Evolutionary conservation across 2,329 filamentous ascomycete species (phyloP).

Genomic region (Sarocladium oryzae): DNA sequence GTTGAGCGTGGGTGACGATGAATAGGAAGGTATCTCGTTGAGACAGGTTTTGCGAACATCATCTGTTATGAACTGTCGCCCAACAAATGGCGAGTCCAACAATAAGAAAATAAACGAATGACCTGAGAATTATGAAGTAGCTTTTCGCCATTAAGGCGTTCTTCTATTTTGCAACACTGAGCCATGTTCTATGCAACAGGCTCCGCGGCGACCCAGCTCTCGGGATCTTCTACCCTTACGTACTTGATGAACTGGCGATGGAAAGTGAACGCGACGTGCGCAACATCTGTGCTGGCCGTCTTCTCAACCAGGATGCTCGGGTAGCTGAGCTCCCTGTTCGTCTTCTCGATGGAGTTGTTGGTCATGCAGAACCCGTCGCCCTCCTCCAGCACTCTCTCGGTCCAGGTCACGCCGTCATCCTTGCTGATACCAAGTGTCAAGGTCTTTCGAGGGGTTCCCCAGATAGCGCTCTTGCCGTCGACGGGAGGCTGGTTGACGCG

Average conservation of each 20-base stretch:
- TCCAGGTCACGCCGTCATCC: slow-evolving; percentile 31
- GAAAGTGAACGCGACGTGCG: slow-evolving; percentile 36
- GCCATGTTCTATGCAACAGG: slow-evolving; percentile 1
- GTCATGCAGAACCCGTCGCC: slow-evolving; percentile 40
- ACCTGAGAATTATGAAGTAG: too few species aligned
- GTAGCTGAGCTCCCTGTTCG: slow-evolving; percentile 37
- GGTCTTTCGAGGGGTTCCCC: slow-evolving; percentile 33
- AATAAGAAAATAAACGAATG: too few species aligned
- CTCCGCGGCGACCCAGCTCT: slow-evolving; percentile 17
- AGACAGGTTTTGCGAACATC: too few species aligned
- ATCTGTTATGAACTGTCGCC: too few species aligned
- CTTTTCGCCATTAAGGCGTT: too few species aligned
- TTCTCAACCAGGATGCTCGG: slow-evolving; percentile 30
- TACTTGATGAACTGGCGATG: slow-evolving; percentile 37
- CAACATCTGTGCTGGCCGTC: slow-evolving; percentile 13
- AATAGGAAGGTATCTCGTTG: too few species aligned
- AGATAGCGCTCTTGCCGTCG: slow-evolving; percentile 32
- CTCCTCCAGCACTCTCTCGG: slow-evolving; percentile 31
- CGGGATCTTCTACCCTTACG: slow-evolving; percentile 22
- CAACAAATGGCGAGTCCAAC: too few species aligned
- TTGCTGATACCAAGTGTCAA: slow-evolving; percentile 28
- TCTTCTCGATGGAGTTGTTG: slow-evolving; percentile 33
- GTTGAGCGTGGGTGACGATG: too few species aligned
- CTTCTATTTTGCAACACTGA: too few species aligned
- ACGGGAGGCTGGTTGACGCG: slow-evolving; percentile 29